A percentile compares a stretch with the other conserved stretches of the same genome.
Evolutionary conservation across 2,329 filamentous ascomycete genomes (phyloP).

Genomic region (Blastomyces gilchristii): DNA sequence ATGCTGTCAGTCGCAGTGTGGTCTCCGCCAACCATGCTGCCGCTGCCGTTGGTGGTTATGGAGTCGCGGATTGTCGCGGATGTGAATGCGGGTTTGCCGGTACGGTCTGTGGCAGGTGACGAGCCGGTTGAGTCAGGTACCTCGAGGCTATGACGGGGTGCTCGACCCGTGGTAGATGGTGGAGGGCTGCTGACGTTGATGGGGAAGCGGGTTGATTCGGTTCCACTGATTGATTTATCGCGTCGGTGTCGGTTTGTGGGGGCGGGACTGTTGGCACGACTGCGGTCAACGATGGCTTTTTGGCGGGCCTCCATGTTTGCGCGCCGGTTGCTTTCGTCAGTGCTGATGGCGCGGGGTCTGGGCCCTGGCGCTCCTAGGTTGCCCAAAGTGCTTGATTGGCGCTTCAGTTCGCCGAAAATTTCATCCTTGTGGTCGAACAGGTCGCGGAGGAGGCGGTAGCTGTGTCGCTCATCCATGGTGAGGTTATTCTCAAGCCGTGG

Average conservation of each 20-base stretch:
- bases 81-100: conserved; percentile 15
- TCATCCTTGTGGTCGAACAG: conserved; percentile 87
- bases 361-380: conserved; percentile 26
- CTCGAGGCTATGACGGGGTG: conserved; percentile 59
- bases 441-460: conserved; percentile 80
- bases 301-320: conserved; percentile 90
- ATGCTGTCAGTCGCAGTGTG: conserved; percentile 24
- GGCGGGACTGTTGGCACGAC: conserved; percentile 61
- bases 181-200: conserved; percentile 59
- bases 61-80: background rate
- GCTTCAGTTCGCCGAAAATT: conserved; percentile 93
- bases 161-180: conserved; percentile 37
- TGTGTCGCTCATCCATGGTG: conserved; percentile 91
- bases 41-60: conserved; percentile 32
- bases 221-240: conserved; percentile 59
- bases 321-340: conserved; percentile 89
- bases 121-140: conserved; percentile 56
- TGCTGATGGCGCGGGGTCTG: conserved; percentile 78
- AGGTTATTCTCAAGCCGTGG: conserved; percentile 79
- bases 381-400: conserved; percentile 38
- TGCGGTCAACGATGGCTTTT: conserved; percentile 61
- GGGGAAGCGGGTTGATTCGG: conserved; percentile 71
- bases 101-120: conserved; percentile 30
- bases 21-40: conserved; percentile 32
- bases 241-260: conserved; percentile 53